Evolutionary conservation across 2,329 filamentous ascomycete species (phyloP).

Genomic region (Leptoxyphium fumago): DNA sequence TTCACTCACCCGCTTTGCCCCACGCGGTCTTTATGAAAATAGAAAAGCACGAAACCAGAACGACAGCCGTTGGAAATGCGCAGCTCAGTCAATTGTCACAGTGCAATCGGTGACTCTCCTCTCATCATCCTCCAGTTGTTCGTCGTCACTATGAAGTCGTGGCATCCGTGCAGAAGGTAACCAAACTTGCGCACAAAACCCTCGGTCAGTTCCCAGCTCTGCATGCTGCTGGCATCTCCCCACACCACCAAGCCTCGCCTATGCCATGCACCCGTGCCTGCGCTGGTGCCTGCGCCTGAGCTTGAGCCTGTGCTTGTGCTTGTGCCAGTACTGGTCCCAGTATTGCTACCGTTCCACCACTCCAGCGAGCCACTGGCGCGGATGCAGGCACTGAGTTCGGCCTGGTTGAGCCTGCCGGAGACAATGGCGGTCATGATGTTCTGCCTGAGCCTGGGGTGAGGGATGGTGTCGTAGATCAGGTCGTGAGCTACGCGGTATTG

Average conservation of each 20-base stretch:
- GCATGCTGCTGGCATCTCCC: conserved; percentile 25
- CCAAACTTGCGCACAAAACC: conserved; percentile 26
- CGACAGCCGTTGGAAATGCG: too few relatives aligned
- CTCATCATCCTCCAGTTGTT: conserved; percentile 26
- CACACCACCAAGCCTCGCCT: conserved; percentile 23
- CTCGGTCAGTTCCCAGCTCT: conserved; percentile 30
- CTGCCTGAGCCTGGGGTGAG: conserved; percentile 13
- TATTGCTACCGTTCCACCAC: neutral
- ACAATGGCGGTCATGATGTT: conserved; percentile 16
- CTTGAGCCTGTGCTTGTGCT: too few relatives aligned
- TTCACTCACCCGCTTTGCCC: too few relatives aligned
- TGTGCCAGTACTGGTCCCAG: too few relatives aligned
- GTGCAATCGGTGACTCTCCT: conserved; percentile 11
- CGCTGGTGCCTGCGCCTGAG: too few relatives aligned
- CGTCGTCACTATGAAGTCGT: conserved; percentile 23
- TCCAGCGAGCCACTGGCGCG: conserved; percentile 14
- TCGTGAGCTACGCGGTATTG: conserved; percentile 17
- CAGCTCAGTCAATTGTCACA: neutral
- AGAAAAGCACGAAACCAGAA: too few relatives aligned
- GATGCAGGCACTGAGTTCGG: conserved; percentile 9
- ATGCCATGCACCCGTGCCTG: conserved; percentile 8
- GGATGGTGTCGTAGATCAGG: conserved; percentile 16
- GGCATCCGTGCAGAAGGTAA: conserved; percentile 26
- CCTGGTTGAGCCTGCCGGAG: conserved; percentile 11
- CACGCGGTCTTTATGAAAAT: too few relatives aligned